Base-by-base conservation (phyloP, 768 basidiomycete genomes). In the Mrakia frigida region DNA sequence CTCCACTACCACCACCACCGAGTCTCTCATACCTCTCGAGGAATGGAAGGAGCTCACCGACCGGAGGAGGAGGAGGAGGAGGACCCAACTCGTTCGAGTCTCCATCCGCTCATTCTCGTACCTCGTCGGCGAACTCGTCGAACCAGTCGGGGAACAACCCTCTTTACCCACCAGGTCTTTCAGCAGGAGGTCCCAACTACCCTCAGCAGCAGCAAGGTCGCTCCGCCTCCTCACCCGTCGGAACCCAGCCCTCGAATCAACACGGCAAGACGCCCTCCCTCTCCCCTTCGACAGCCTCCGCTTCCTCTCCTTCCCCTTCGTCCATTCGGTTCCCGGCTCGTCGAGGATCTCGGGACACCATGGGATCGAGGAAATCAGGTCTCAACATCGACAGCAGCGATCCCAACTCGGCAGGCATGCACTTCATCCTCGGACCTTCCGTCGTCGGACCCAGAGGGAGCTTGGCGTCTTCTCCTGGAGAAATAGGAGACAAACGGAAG, bases 221-320 rank as follows among this genome's bases (percentile, higher is more conserved):
- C 21, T 77, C 76, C 1, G 70, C 68, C n/a, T 77, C 76, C 3
- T 71, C 76, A 2, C 76, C 76, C 11, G 50, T 59, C 52, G 52
- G 73, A 39, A 33, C 35, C 37, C 69, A 43, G 25, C 11, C 70
- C 53, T 43, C 71, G 3, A 39, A 28, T 14, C 60, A 65, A 11
- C 59, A 61, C 59, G 69, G 59, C 35, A 61, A 53, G 33, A 50
- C 63, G 4, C 61, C 74, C 21, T 68, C 74, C 31, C 33, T 68
- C 43, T 67, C 74, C 3, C 63, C 50, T 10, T 74, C 63, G 25
- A 41, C 50, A 0, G 70, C 70, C 6, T 35, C 46, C 0, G 46
- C 69, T 6, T 67, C 73, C 21, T 60, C 59, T 25, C 70, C 70
- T 13, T 73, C 76, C 6, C 70, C 76, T 1, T 41, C 70, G 16